A percentile compares a stretch with the other conserved stretches of the same genome.
These are phyloP conservation scores for Neurospora sp. DNA, from an alignment of 495 filamentous ascomycete genomes.

Conservation along the genomic window DNA sequence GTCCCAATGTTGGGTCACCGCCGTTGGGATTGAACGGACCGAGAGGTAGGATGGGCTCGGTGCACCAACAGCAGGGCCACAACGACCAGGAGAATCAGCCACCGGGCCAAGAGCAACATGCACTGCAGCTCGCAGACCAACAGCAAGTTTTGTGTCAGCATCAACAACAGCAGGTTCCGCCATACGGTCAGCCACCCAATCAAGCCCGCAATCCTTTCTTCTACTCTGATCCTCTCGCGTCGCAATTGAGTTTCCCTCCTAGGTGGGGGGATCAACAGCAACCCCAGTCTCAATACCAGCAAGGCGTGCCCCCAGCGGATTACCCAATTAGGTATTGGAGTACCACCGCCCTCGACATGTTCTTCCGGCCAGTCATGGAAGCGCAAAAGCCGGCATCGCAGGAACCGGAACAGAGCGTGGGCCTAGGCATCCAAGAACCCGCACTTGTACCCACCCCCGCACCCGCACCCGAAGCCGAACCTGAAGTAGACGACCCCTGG, in stretches of 20 bases:
- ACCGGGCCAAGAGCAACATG: not conserved
- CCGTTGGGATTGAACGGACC: not conserved
- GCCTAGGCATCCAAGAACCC: not conserved
- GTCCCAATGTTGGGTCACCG: slow-evolving; percentile 15
- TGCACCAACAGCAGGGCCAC: not conserved
- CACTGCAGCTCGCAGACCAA: not conserved
- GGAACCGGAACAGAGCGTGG: not conserved
- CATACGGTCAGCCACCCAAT: not conserved
- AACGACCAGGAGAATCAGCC: not conserved
- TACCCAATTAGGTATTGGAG: not conserved
- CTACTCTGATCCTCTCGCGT: slow-evolving; percentile 6
- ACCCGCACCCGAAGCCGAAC: not conserved
- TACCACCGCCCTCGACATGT: not conserved
- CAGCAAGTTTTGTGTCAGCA: not conserved
- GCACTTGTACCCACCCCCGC: not conserved
- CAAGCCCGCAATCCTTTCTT: slow-evolving; percentile 9
- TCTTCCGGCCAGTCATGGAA: not conserved
- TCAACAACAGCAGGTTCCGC: not conserved
- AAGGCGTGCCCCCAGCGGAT: not conserved
- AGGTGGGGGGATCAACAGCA: not conserved
- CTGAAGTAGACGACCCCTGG: not conserved
- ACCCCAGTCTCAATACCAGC: not conserved
- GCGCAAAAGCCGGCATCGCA: not conserved
- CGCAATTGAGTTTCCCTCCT: slow-evolving; percentile 7
- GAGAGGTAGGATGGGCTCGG: not conserved